Percentiles rank a stretch among this genome's conserved stretches.
phyloP scores from a whole-genome alignment of 75 land plant species.

The Sequoia sempervirens region DNA sequence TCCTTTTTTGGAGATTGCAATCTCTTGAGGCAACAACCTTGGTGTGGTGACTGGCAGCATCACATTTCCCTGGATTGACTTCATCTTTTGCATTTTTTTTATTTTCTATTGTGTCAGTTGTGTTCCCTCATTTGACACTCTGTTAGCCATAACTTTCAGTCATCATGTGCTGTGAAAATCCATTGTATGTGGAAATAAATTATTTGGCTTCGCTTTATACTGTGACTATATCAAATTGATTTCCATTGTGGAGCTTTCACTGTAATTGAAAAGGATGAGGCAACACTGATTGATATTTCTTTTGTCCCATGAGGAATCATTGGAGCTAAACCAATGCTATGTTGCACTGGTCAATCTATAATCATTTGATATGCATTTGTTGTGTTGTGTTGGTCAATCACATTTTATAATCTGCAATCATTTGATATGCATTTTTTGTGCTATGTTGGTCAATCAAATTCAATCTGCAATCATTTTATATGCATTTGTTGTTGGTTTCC shows the following conservation, averaged over 20 bases:
- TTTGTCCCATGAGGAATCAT: neutral
- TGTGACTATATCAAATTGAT: too few relatives aligned
- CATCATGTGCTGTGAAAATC: neutral
- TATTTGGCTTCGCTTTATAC: neutral
- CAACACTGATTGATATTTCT: neutral
- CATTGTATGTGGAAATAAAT: neutral
- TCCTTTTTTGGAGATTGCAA: too few relatives aligned
- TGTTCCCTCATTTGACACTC: neutral
- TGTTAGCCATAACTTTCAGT: neutral
- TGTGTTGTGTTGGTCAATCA: conserved; percentile 23
- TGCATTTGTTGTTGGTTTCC: too few relatives aligned
- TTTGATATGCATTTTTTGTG: too few relatives aligned
- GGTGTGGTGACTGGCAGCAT: too few relatives aligned
- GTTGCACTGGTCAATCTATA: too few relatives aligned
- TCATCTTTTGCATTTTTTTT: neutral
- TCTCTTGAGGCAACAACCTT: neutral
- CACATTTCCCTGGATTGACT: neutral
- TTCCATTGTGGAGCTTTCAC: neutral
- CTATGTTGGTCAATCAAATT: too few relatives aligned
- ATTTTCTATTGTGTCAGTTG: neutral
- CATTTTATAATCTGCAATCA: too few relatives aligned
- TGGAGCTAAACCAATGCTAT: too few relatives aligned
- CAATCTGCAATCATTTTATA: too few relatives aligned
- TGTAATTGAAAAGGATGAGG: too few relatives aligned
- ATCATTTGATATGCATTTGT: too few relatives aligned